These are phyloP conservation scores for Fusarium sarcochroum DNA, from an alignment of 2,329 filamentous ascomycete genomes.

Conservation along the genomic window DNA sequence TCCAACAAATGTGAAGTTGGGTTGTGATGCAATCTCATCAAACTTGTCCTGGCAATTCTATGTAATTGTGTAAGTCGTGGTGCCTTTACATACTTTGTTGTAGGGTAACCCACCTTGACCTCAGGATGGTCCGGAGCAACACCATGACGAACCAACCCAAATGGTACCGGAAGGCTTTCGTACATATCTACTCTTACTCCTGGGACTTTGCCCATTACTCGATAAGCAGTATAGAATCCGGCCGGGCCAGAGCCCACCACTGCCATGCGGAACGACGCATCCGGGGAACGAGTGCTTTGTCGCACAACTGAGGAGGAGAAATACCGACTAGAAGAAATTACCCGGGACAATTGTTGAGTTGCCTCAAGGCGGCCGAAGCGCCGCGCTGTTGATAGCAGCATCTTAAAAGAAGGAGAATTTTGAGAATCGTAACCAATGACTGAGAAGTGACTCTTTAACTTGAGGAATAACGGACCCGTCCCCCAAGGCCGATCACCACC, in stretches of 20 bases:
- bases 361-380: conserved; percentile 13
- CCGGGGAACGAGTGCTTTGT: conserved; percentile 46
- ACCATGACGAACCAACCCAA: conserved; percentile 91
- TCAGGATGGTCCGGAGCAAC: conserved; percentile 99
- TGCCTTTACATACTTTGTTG: not conserved
- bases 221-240: conserved; percentile 93
- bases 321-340: conserved; percentile 12
- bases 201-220: conserved; percentile 82
- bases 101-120: conserved; percentile 78
- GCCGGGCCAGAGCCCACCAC: conserved; percentile 94
- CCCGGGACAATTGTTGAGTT: not conserved
- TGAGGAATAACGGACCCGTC: conserved; percentile 4
- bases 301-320: conserved; percentile 24
- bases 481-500: conserved; percentile 1
- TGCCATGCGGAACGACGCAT: conserved; percentile 80
- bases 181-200: conserved; percentile 92
- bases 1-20: conserved; percentile 90
- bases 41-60: conserved; percentile 97
- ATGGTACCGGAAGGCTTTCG: conserved; percentile 92
- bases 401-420: conserved; percentile 14
- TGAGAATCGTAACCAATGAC: conserved; percentile 6
- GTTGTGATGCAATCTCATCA: conserved; percentile 84
- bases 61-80: conserved; percentile 8
- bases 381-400: conserved; percentile 23
- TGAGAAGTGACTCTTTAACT: conserved; percentile 33